Evolutionary conservation across 805 yeast species (phyloP).

Genomic region (Ogataea kodamae): DNA sequence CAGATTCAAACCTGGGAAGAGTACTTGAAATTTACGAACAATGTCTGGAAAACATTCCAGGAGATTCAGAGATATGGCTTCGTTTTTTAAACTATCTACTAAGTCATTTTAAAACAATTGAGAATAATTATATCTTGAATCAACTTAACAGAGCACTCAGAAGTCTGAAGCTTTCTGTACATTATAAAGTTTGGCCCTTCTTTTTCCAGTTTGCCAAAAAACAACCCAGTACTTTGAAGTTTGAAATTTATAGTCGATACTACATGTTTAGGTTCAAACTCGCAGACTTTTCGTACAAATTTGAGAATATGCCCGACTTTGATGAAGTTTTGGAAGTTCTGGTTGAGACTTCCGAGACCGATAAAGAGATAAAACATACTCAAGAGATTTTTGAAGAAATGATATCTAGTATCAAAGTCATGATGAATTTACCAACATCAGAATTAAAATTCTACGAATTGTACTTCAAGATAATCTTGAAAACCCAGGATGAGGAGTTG

Average conservation of each 20-base stretch:
- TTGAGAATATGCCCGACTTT: conserved; percentile 16
- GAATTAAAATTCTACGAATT: conserved; percentile 47
- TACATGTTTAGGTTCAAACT: conserved; percentile 18
- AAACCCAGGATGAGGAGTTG: conserved; percentile 5
- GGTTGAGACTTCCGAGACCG: conserved; percentile 18
- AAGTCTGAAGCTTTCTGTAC: conserved; percentile 49
- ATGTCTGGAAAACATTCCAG: conserved; percentile 40
- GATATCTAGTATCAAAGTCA: conserved; percentile 33
- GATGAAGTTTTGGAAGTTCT: conserved; percentile 34
- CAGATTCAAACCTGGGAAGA: conserved; percentile 4
- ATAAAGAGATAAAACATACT: conserved; percentile 13
- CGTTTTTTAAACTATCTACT: conserved; percentile 45
- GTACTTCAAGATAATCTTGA: conserved; percentile 40
- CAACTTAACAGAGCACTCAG: conserved; percentile 50
- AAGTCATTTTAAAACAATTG: conserved; percentile 24
- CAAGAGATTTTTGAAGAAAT: conserved; percentile 31
- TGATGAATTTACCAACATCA: conserved; percentile 38
- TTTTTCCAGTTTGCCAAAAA: conserved; percentile 47
- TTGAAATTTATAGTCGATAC: conserved; percentile 34
- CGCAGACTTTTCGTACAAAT: conserved; percentile 7
- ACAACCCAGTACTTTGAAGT: conserved; percentile 40
- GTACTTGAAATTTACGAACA: conserved; percentile 39
- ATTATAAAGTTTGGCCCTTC: conserved; percentile 51
- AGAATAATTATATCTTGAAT: conserved; percentile 38
- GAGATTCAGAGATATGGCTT: conserved; percentile 51